These are phyloP conservation scores for Groenewaldozyma salmanticensis DNA, from an alignment of 805 yeast species.

Conservation along the genomic window DNA sequence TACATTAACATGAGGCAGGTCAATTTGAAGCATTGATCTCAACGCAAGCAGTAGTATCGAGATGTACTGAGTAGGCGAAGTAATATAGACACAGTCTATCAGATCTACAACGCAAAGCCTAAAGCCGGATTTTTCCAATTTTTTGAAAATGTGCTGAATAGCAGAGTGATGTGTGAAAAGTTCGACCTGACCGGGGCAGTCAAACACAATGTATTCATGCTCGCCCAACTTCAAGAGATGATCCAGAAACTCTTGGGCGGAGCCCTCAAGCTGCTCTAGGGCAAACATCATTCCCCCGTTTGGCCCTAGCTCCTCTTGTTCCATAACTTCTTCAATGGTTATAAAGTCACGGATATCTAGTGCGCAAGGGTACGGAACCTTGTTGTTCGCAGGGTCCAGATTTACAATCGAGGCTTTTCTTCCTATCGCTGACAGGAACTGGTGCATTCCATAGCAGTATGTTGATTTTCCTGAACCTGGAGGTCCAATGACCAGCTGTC, in stretches of 20 bases:
- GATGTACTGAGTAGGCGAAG: slow-evolving; percentile 82
- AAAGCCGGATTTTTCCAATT: slow-evolving; percentile 50
- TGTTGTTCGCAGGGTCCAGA: slow-evolving; percentile 87
- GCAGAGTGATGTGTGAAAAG: slow-evolving; percentile 84
- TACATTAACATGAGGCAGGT: slow-evolving; percentile 87
- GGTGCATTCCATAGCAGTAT: slow-evolving; percentile 83
- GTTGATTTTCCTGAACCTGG: slow-evolving; percentile 98
- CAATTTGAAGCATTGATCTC: slow-evolving; percentile 87
- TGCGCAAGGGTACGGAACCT: slow-evolving; percentile 57
- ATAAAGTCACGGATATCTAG: slow-evolving; percentile 72
- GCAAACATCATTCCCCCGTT: slow-evolving; percentile 90
- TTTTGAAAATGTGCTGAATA: slow-evolving; percentile 54
- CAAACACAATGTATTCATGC: slow-evolving; percentile 64
- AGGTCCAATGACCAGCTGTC: slow-evolving; percentile 93
- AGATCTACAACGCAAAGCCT: slow-evolving; percentile 67
- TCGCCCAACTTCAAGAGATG: slow-evolving; percentile 48
- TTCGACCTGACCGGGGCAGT: slow-evolving; percentile 96
- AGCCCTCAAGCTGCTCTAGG: slow-evolving; percentile 52
- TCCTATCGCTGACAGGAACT: slow-evolving; percentile 90
- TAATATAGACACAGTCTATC: slow-evolving; percentile 71
- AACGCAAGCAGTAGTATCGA: slow-evolving; percentile 72
- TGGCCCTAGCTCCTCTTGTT: slow-evolving; percentile 63
- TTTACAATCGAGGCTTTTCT: slow-evolving; percentile 77
- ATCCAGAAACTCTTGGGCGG: slow-evolving; percentile 43
- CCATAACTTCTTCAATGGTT: slow-evolving; percentile 71